Percentiles rank a stretch among this genome's conserved stretches.
Conservation (phyloP, 495 filamentous ascomycete genomes). For the Hyaloscypha variabilis region DNA sequence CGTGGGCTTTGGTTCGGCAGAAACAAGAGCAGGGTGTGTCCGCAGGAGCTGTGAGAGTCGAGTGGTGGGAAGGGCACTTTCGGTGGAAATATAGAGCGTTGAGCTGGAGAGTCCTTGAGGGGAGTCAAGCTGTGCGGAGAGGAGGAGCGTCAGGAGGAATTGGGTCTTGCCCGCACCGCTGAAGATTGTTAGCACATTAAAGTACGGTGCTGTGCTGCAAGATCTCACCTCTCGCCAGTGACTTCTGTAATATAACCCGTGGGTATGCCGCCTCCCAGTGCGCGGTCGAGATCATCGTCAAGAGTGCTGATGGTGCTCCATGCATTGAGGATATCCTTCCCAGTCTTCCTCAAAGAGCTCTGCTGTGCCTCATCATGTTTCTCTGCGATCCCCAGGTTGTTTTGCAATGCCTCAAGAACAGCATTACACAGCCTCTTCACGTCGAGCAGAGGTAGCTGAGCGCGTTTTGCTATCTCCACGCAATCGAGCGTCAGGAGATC, state of each 20-base stretch:
- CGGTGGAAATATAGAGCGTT: slow-evolving; percentile 94
- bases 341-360: slow-evolving; percentile 35
- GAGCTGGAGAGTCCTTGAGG: slow-evolving; percentile 68
- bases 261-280: slow-evolving; percentile 84
- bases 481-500: slow-evolving; percentile 87
- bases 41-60: slow-evolving; percentile 78
- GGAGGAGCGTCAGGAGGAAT: slow-evolving; percentile 80
- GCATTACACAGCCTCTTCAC: slow-evolving; percentile 68
- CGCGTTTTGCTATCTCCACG: slow-evolving; percentile 83
- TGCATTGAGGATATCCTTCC: slow-evolving; percentile 40
- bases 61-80: slow-evolving; percentile 77
- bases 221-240: slow-evolving; percentile 74
- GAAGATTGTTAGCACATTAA: slow-evolving; percentile 3
- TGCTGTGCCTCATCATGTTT: slow-evolving; percentile 9
- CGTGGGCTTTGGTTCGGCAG: slow-evolving; percentile 56
- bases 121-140: slow-evolving; percentile 77
- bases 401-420: slow-evolving; percentile 67
- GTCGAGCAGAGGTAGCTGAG: slow-evolving; percentile 78
- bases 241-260: slow-evolving; percentile 85
- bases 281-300: slow-evolving; percentile 70
- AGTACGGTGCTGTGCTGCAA: slow-evolving; percentile 31
- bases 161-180: slow-evolving; percentile 96
- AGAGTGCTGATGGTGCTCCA: slow-evolving; percentile 78
- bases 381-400: slow-evolving; percentile 54
- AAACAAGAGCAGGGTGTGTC: slow-evolving; percentile 62